Evolutionary conservation across 208 protist genomes (phyloP), one percentile per base, ranked within the genome.

Genomic region (Leishmania martiniquensis): DNA sequence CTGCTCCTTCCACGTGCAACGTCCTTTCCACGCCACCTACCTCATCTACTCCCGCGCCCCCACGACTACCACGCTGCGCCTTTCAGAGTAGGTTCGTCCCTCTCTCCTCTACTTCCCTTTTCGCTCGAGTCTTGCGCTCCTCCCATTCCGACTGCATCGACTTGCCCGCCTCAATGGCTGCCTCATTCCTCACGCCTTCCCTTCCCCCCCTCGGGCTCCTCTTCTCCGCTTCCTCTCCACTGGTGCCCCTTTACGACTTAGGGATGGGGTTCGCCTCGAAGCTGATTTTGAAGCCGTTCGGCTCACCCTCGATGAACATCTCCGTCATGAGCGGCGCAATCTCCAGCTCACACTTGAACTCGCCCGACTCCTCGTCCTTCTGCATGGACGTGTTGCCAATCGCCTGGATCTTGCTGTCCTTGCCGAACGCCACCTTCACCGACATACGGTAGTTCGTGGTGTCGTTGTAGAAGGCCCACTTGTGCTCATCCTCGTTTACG

Each of bases 381-480:
- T 85, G 82, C 86, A 92, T 84, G 60, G 49, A 85, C 5, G 92
- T 93, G 67, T 84, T 87, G 68, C 90, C 90, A 49, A 94, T 68
- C 22, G 90, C 57, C 67, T 86, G 55, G 54, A 96, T 78, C 72
- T 88, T 81, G 82, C 88, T 92, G 82, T 93, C 88, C 84, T 92
- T 91, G 76, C 88, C 90, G 77, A 96, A 96, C 34, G 77, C 77
- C 3, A 94, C 89, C 77, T 89, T 91, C 66, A 96, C 87, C 57
- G 83, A 54, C 89, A 96, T 94, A 70, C 87, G 87, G 88, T 94
- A 96, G 68, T 85, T 85, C 32, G 77, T 91, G 52, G 92, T 94
- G 77, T 96, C 92, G 80, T 96, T 96, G 84, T 96, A 96, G 77
- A 94, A 96, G 72, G 86, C 87, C 91, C 91, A 95, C 81, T 90